These are phyloP conservation scores for Fusarium verticillioides DNA, from an alignment of 2,329 filamentous ascomycete genomes.

Conservation along the genomic window DNA sequence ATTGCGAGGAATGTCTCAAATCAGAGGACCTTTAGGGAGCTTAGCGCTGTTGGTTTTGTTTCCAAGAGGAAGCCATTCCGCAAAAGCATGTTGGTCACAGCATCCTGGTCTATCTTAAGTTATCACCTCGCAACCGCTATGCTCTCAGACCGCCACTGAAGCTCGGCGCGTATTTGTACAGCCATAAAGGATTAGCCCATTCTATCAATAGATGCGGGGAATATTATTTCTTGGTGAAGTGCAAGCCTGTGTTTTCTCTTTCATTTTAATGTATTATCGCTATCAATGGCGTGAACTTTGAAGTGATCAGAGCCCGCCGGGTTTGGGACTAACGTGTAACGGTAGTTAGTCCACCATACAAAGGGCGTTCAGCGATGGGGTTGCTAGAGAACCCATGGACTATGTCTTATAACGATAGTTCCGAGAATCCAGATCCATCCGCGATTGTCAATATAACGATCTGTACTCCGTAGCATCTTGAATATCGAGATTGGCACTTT, in stretches of 20 bases:
- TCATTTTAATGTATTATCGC: background rate
- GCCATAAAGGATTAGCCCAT: background rate
- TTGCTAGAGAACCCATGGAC: fast-evolving
- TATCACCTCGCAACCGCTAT: background rate
- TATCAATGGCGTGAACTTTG: background rate
- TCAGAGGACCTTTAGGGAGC: too few relatives aligned
- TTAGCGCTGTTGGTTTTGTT: background rate
- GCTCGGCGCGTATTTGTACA: background rate
- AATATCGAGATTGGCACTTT: background rate
- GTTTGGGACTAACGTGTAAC: background rate
- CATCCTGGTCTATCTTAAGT: background rate
- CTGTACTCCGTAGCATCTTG: too few relatives aligned
- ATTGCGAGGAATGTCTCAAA: background rate
- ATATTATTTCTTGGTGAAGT: background rate
- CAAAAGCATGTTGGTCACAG: conserved; percentile 24
- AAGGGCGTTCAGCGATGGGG: background rate
- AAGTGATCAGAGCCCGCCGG: background rate
- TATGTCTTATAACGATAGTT: too few relatives aligned
- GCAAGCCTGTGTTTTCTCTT: background rate
- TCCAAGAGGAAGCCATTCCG: background rate
- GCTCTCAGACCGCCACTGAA: background rate
- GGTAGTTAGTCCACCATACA: too few relatives aligned
- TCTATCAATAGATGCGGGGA: background rate
- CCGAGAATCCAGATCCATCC: background rate
- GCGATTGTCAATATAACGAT: too few relatives aligned